Evolutionary conservation across 441 rosid genomes (phyloP).

Genomic region (Erysimum cheiri): DNA sequence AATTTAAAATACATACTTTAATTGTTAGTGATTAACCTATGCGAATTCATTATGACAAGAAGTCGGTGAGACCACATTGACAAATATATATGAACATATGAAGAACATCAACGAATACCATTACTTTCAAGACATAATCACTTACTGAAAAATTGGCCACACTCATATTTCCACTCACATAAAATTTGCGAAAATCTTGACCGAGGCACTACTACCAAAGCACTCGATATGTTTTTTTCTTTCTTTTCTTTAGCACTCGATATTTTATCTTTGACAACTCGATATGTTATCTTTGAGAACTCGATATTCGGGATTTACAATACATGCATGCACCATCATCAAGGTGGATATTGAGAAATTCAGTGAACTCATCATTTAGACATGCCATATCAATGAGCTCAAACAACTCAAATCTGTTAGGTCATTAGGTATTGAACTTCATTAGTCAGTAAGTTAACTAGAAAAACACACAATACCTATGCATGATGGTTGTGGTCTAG

Average conservation of each 20-base stretch:
- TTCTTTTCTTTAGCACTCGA: not conserved
- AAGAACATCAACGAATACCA: slow-evolving; percentile 11
- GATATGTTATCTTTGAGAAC: too few species aligned
- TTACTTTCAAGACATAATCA: not conserved
- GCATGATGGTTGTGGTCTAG: not conserved
- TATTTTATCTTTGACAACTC: not conserved
- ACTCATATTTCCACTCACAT: slow-evolving; percentile 7
- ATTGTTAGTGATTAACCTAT: not conserved
- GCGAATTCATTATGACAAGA: slow-evolving; percentile 3
- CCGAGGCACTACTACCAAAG: not conserved
- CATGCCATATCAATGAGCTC: not conserved
- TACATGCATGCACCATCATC: slow-evolving; percentile 6
- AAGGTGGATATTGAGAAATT: not conserved
- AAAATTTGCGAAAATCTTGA: slow-evolving; percentile 6
- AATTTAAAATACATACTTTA: not conserved
- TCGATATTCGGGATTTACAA: not conserved
- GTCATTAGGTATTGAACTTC: too few species aligned
- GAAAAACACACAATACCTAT: not conserved
- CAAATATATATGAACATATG: not conserved
- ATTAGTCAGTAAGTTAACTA: not conserved
- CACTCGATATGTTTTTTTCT: not conserved
- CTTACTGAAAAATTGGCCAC: not conserved
- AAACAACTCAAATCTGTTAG: not conserved
- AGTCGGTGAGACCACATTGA: slow-evolving; percentile 5
- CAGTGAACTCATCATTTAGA: not conserved